These are phyloP conservation scores for Coniochaeta sp. DNA, from an alignment of 2,329 filamentous ascomycete genomes.

Conservation along the genomic window DNA sequence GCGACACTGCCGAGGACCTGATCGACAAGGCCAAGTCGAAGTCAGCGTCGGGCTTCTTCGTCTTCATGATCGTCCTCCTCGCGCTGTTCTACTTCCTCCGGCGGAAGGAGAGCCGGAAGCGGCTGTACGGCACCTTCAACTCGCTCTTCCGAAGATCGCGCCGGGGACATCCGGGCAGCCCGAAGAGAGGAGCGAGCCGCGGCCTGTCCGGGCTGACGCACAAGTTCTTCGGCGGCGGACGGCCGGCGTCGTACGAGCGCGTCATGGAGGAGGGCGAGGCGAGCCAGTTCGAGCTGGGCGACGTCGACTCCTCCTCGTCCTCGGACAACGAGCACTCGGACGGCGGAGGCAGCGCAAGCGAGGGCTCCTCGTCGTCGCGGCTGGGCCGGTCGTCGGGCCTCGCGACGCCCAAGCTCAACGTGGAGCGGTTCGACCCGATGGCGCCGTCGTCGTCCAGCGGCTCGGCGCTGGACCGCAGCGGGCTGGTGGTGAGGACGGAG, in stretches of 20 bases:
- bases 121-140: slow-evolving; percentile 47
- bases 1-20: slow-evolving; percentile 45
- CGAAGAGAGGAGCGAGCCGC: slow-evolving; percentile 31
- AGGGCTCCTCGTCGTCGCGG: slow-evolving; percentile 25
- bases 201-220: slow-evolving; percentile 44
- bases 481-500: slow-evolving; percentile 74
- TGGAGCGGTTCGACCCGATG: slow-evolving; percentile 41
- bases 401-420: slow-evolving; percentile 56
- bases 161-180: slow-evolving; percentile 37
- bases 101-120: slow-evolving; percentile 66
- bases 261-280: slow-evolving; percentile 75
- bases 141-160: slow-evolving; percentile 32
- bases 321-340: slow-evolving; percentile 60
- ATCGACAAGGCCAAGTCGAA: slow-evolving; percentile 60
- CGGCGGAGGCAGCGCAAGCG: too few species aligned
- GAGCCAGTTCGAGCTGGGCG: slow-evolving; percentile 71
- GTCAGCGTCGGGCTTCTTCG: slow-evolving; percentile 64
- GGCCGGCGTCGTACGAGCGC: slow-evolving; percentile 63
- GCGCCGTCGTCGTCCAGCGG: slow-evolving; percentile 13
- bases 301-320: slow-evolving; percentile 52
- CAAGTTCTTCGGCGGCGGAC: slow-evolving; percentile 57
- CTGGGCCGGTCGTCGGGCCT: slow-evolving; percentile 58
- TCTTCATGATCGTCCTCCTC: slow-evolving; percentile 69
- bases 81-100: slow-evolving; percentile 67
- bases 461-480: slow-evolving; percentile 56